Conservation (phyloP, 805 yeast species). For the Yamadazyma endophytica region DNA sequence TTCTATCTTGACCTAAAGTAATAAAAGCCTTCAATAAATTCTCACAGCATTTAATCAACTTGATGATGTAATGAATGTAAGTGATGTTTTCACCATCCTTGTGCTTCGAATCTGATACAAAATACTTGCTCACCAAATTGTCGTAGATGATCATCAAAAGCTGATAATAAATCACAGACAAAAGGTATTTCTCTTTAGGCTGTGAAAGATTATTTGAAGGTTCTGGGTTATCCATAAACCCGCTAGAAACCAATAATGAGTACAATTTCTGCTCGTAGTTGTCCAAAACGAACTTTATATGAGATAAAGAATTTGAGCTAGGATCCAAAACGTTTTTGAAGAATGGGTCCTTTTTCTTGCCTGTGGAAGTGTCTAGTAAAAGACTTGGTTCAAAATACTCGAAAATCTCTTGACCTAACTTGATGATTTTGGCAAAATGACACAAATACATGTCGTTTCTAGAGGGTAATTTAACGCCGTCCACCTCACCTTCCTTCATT, state of each 20-base stretch:
- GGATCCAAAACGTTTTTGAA: conserved; percentile 12
- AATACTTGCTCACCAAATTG: conserved; percentile 41
- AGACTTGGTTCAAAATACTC: conserved; percentile 31
- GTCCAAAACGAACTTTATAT: conserved; percentile 24
- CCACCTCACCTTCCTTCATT: conserved; percentile 10
- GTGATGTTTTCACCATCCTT: conserved; percentile 19
- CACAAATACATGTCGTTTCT: conserved; percentile 39
- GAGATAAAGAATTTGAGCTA: conserved; percentile 10
- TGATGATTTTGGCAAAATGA: conserved; percentile 40
- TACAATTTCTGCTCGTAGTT: conserved; percentile 40
- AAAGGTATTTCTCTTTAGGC: conserved; percentile 34
- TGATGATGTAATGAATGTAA: conserved; percentile 34
- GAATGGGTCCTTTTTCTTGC: conserved; percentile 7
- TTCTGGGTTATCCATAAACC: conserved; percentile 24
- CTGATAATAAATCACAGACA: conserved; percentile 47
- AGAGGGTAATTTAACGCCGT: conserved; percentile 19
- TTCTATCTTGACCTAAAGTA: conserved; percentile 29
- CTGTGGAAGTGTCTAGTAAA: conserved; percentile 9
- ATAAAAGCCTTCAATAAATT: conserved; percentile 44
- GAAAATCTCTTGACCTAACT: conserved; percentile 47
- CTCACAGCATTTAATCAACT: conserved; percentile 43
- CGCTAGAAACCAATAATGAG: conserved; percentile 36
- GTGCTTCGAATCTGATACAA: conserved; percentile 11
- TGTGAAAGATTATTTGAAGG: conserved; percentile 4
- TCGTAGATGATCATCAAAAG: conserved; percentile 50